Evolutionary conservation across 225 moss, liverwort and hornwort species (phyloP).

Genomic region (Pleurozium schreberi): DNA sequence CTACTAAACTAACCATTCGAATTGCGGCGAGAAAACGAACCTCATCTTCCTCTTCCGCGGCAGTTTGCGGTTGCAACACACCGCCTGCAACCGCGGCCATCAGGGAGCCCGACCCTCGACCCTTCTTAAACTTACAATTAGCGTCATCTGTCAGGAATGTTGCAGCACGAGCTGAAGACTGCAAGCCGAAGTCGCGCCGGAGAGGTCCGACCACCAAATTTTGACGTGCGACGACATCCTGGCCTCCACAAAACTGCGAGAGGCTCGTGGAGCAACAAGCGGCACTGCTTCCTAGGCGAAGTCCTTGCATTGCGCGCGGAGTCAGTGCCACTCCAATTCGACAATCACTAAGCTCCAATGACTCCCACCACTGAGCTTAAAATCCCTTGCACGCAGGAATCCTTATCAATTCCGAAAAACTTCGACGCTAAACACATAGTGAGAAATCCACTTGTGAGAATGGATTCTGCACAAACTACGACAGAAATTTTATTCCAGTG

Average conservation of each 20-base stretch:
- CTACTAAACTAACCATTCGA: background rate
- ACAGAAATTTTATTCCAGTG: background rate
- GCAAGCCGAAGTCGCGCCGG: background rate
- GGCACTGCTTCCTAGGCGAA: background rate
- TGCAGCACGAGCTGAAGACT: background rate
- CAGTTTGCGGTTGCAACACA: background rate
- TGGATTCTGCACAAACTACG: background rate
- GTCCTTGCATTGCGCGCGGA: slow-evolving; percentile 20
- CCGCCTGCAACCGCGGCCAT: background rate
- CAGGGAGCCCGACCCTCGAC: background rate
- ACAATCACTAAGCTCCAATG: background rate
- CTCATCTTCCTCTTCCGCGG: slow-evolving; percentile 2
- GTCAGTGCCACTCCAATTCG: background rate
- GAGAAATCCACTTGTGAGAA: background rate
- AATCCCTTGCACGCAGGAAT: background rate
- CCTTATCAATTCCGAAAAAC: background rate
- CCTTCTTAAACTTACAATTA: background rate
- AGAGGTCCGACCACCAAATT: background rate
- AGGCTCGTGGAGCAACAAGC: background rate
- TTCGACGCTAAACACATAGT: background rate
- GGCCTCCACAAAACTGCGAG: background rate
- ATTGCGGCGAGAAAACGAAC: background rate
- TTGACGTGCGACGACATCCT: background rate
- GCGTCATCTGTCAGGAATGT: background rate
- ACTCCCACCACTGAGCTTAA: background rate